phyloP scores from a whole-genome alignment of 2,329 filamentous ascomycete species.

The Penicillium sumatraense region DNA sequence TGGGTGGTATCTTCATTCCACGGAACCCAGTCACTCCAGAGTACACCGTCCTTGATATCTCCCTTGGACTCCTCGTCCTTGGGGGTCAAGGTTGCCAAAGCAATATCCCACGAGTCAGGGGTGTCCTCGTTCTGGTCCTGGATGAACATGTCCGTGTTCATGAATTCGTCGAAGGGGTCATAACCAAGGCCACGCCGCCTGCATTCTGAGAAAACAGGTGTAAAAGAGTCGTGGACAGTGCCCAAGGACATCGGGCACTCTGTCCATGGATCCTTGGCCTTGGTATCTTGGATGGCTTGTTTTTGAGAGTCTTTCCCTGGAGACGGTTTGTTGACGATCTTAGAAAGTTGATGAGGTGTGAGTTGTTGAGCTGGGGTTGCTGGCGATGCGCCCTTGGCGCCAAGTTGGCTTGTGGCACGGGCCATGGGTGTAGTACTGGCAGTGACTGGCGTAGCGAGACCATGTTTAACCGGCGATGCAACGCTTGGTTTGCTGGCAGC shows the following conservation, averaged over 20 bases:
- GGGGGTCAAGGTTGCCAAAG: constrained; percentile 41
- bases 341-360: constrained; percentile 34
- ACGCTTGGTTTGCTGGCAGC: constrained; percentile 22
- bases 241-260: constrained; percentile 43
- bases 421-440: constrained; percentile 37
- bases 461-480: constrained; percentile 33
- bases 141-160: constrained; percentile 42
- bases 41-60: constrained; percentile 16
- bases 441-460: constrained; percentile 34
- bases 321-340: constrained; percentile 35
- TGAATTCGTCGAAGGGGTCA: constrained; percentile 44
- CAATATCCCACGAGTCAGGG: constrained; percentile 43
- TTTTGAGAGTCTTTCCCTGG: constrained; percentile 33
- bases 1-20: constrained; percentile 22
- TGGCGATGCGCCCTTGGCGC: constrained; percentile 39
- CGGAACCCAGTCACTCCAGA: constrained; percentile 14
- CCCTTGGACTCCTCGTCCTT: constrained; percentile 30
- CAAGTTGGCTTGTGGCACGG: constrained; percentile 38
- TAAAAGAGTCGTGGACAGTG: constrained; percentile 44
- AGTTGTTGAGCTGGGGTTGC: constrained; percentile 37
- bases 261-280: constrained; percentile 41
- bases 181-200: constrained; percentile 27
- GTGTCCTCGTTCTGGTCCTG: constrained; percentile 39
- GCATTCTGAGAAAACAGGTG: constrained; percentile 18
- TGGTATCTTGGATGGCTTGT: constrained; percentile 19